phyloP scores from a whole-genome alignment of 495 filamentous ascomycete species.

The Xylaria bambusicola region DNA sequence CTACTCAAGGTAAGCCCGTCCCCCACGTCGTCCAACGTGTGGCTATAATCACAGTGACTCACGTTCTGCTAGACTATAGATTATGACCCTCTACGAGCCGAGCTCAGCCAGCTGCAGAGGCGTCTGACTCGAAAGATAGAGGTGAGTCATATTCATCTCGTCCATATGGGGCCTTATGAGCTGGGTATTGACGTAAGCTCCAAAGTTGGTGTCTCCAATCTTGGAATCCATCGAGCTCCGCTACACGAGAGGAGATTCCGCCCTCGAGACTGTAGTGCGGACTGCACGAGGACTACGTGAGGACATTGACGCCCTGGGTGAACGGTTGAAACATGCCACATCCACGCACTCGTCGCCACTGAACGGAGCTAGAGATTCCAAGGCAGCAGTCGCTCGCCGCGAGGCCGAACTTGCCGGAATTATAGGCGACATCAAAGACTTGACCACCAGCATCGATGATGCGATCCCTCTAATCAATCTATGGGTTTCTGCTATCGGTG shows the following conservation, averaged over 20 bases:
- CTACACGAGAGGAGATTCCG: slow-evolving; percentile 76
- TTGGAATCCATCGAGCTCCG: slow-evolving; percentile 34
- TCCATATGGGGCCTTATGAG: background rate
- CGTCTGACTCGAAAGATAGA: slow-evolving; percentile 35
- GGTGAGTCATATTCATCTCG: slow-evolving; percentile 27
- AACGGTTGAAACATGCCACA: slow-evolving; percentile 70
- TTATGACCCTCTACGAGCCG: slow-evolving; percentile 28
- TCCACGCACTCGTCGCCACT: slow-evolving; percentile 62
- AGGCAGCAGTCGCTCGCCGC: slow-evolving; percentile 35
- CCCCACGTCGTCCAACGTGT: no score
- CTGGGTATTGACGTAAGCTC: slow-evolving; percentile 3
- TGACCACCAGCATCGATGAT: slow-evolving; percentile 83
- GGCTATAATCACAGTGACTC: slow-evolving; percentile 7
- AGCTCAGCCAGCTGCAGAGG: slow-evolving; percentile 31
- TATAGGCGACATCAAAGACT: slow-evolving; percentile 70
- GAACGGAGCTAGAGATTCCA: slow-evolving; percentile 50
- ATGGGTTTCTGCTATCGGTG: slow-evolving; percentile 93
- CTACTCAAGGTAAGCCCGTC: slow-evolving; percentile 78
- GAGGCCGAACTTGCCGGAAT: slow-evolving; percentile 67
- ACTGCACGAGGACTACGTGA: slow-evolving; percentile 84
- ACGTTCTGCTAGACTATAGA: slow-evolving; percentile 26
- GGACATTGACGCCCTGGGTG: slow-evolving; percentile 84
- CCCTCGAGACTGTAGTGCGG: slow-evolving; percentile 83
- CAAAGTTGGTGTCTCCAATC: slow-evolving; percentile 32
- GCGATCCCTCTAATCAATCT: slow-evolving; percentile 92